These are phyloP conservation scores for Leccinum boreale DNA, from an alignment of 768 basidiomycete species.

Conservation along the genomic window DNA sequence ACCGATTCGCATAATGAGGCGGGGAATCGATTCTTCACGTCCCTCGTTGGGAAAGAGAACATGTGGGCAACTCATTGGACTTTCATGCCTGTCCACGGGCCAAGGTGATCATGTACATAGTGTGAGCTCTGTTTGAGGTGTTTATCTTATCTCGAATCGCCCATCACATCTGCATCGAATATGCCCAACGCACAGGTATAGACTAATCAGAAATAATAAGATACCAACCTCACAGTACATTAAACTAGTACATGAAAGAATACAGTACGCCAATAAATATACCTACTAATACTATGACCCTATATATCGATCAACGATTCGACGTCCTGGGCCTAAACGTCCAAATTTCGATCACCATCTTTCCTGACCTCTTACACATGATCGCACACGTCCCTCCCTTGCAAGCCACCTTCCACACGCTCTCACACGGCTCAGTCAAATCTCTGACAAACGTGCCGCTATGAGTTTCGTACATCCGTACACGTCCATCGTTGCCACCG, in stretches of 20 bases:
- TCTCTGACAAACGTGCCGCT: conserved; percentile 72
- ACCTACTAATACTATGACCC: neutral
- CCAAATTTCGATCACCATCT: conserved; percentile 88
- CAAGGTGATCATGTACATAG: neutral
- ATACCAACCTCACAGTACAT: neutral
- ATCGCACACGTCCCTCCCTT: conserved; percentile 71
- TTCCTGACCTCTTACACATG: conserved; percentile 74
- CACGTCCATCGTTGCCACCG: conserved; percentile 83
- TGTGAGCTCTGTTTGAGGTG: neutral
- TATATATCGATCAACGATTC: conserved; percentile 12
- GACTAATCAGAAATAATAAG: neutral
- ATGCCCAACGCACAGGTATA: neutral
- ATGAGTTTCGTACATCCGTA: conserved; percentile 64
- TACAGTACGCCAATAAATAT: conserved; percentile 11
- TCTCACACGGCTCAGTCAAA: conserved; percentile 71
- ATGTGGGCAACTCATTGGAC: conserved; percentile 14
- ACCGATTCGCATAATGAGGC: conserved; percentile 1
- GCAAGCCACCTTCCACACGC: conserved; percentile 85
- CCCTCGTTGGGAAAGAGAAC: conserved; percentile 5
- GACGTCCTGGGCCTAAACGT: conserved; percentile 51
- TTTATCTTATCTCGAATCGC: neutral
- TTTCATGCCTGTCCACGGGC: conserved; percentile 3
- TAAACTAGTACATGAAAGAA: conserved; percentile 6
- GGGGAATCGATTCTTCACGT: conserved; percentile 9
- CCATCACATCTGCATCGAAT: neutral